Evolutionary conservation across 2,329 filamentous ascomycete species (phyloP), one percentile per base, ranked within the genome.

Genomic region (Penicillium capsulatum): DNA sequence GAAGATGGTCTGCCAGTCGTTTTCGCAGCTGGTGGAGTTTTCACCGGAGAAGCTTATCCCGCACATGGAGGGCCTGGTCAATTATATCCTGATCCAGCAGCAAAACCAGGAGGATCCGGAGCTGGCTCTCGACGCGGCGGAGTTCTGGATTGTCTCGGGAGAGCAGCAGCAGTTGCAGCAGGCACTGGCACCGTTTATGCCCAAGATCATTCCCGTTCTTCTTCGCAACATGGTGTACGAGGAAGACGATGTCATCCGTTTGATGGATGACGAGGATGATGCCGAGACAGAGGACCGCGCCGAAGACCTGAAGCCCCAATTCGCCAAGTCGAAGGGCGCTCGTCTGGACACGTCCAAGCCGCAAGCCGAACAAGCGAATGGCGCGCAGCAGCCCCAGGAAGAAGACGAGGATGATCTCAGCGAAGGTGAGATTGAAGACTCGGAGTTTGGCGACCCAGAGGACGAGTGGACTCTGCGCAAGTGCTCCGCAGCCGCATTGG

Each of bases 181-280:
- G 51, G 77, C 80, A 1, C 72, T 98, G 31, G 81, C 77, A 7
- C 89, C 89, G 0, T 86, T 86, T 59, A 78, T 97, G 40, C 68
- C 77, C 50, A 86, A 86, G 63, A 91, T 97, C 48, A 84, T 98
- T 19, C 92, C 92, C 0, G 85, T 96, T 1, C 71, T 98, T 36
- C 76, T 98, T 6, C 81, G 92, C 51, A 94, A 87, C 61, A 98
- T 98, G 91, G 81, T 97, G 1, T 98, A 97, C 64, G 86, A 85
- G 56, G 87, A 92, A 48, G 92, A 98, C 53, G 92, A 97, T 51
- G 92, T 95, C 53, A 76, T 86, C 22, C 74, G 89, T 35, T 72
- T 97, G 6, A 89, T 90, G 46, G 85, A 82, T 7, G 88, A 88
- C 47, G 86, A 84, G 14, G 84, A 91, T 51, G 90, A 97, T 61